Evolutionary conservation across 768 basidiomycete genomes (phyloP).

Genomic region (Trametes villosa): DNA sequence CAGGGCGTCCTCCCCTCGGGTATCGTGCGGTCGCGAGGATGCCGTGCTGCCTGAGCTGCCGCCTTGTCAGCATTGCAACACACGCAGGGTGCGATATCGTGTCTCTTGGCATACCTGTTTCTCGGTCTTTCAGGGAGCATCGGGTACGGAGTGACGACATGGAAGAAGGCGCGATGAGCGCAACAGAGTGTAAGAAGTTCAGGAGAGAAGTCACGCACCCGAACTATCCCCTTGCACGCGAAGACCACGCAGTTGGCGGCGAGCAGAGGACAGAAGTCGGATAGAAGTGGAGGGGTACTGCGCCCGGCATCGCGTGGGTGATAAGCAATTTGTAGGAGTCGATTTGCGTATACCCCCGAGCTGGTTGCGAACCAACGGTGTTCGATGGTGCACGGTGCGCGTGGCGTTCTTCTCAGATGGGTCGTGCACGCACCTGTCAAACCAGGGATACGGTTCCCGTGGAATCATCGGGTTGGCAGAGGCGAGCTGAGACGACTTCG

Average conservation of each 20-base stretch:
- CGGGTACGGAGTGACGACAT: constrained; percentile 1
- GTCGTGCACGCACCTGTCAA: no score
- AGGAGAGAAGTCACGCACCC: neutral
- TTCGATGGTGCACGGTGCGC: no score
- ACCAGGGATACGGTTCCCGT: no score
- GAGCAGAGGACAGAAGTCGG: neutral
- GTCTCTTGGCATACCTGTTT: neutral
- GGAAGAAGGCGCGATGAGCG: neutral
- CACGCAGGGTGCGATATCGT: neutral
- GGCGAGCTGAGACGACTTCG: no score
- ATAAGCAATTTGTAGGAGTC: neutral
- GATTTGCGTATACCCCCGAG: neutral
- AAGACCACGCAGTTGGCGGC: neutral
- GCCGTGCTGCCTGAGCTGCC: no score
- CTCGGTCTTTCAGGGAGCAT: neutral
- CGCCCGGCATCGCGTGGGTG: neutral
- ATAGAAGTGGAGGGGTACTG: neutral
- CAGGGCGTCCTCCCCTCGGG: neutral
- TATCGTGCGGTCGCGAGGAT: no score
- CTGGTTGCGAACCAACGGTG: neutral
- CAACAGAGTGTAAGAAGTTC: neutral
- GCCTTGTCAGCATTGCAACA: neutral
- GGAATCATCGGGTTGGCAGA: no score
- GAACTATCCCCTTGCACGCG: constrained; percentile 1
- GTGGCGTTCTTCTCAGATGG: no score